Conservation (phyloP, 129 eudicot genomes). For the Helianthus annuus region HanXRQr2.0-SUNRISE NC_035449.2:194746205-194746704, state of each 20-base stretch:
- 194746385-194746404: conserved; percentile 66
- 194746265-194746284: conserved; percentile 69
- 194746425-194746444: conserved; percentile 69
- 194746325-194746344: conserved; percentile 42
- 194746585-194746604: conserved; percentile 49
- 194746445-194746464: conserved; percentile 50
- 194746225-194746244: conserved; percentile 48
- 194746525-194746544: conserved; percentile 68
- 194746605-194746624: conserved; percentile 17
- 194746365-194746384: conserved; percentile 52
- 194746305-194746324: conserved; percentile 69
- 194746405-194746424: conserved; percentile 65
- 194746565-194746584: conserved; percentile 68
- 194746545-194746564: conserved; percentile 59
- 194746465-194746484: conserved; percentile 56
- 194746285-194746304: conserved; percentile 61
- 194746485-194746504: conserved; percentile 42
- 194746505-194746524: conserved; percentile 36
- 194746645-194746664: not conserved
- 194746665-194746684: not conserved
- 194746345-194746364: conserved; percentile 58
- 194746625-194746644: not conserved
- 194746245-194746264: conserved; percentile 62
- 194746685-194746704: not conserved
- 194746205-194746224: conserved; percentile 62